phyloP scores from a whole-genome alignment of 106 monocot species.

The Dendrobium nobile region DNA sequence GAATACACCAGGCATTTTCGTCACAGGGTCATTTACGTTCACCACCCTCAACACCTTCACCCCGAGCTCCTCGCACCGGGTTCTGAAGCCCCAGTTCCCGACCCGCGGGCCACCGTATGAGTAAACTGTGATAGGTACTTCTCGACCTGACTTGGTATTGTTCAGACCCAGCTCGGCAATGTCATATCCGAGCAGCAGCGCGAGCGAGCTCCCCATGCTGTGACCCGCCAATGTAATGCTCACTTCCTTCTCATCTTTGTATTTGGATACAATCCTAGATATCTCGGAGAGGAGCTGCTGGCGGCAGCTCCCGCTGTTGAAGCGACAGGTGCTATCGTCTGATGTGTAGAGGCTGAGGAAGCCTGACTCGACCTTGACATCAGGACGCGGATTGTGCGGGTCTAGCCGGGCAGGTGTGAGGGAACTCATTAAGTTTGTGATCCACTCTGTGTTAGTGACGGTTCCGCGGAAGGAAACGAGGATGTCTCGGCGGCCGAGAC shows the following conservation, averaged over 20 bases:
- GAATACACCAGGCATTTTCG: conserved; percentile 48
- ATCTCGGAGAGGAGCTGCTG: conserved; percentile 46
- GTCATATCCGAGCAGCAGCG: conserved; percentile 50
- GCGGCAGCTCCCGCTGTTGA: conserved; percentile 41
- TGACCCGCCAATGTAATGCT: conserved; percentile 59
- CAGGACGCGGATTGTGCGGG: conserved; percentile 27
- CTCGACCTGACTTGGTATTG: neutral
- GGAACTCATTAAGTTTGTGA: conserved; percentile 49
- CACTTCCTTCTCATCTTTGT: conserved; percentile 20
- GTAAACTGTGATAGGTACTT: conserved; percentile 37
- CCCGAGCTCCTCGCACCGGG: conserved; percentile 52
- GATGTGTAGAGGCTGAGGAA: conserved; percentile 55
- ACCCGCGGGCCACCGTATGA: conserved; percentile 62
- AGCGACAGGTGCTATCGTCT: conserved; percentile 21
- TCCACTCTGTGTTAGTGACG: conserved; percentile 40
- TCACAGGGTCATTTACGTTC: conserved; percentile 56
- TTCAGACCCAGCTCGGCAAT: conserved; percentile 58
- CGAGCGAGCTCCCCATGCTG: conserved; percentile 69
- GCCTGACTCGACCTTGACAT: conserved; percentile 52
- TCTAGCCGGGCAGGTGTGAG: conserved; percentile 37
- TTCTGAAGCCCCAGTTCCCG: conserved; percentile 48
- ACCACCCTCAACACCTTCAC: conserved; percentile 62
- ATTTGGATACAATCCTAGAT: conserved; percentile 16
- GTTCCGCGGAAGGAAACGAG: conserved; percentile 48
- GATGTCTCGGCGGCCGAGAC: conserved; percentile 39